These are phyloP conservation scores for Ceratonia siliqua DNA, from an alignment of 306 rosid genomes.

Conservation along the genomic window DNA sequence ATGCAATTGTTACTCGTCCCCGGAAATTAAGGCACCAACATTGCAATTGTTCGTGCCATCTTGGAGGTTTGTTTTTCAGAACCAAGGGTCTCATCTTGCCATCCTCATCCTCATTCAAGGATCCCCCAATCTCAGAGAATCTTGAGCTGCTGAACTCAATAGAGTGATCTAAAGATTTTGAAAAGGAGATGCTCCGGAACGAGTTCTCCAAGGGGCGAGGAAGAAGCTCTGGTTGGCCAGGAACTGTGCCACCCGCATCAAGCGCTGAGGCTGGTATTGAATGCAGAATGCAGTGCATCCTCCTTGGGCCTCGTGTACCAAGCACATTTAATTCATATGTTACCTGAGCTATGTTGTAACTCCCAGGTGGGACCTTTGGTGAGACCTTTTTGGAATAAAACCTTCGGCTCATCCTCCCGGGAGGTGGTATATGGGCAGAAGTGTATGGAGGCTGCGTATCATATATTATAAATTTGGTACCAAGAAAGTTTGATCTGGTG, in stretches of 20 bases:
- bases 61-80: slow-evolving; percentile 87
- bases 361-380: slow-evolving; percentile 91
- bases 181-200: slow-evolving; percentile 72
- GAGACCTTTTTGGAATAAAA: slow-evolving; percentile 89
- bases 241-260: slow-evolving; percentile 72
- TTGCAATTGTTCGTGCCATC: slow-evolving; percentile 89
- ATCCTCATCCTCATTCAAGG: slow-evolving; percentile 51
- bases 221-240: slow-evolving; percentile 76
- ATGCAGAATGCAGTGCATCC: slow-evolving; percentile 91
- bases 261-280: slow-evolving; percentile 81
- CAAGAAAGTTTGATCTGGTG: slow-evolving; percentile 91
- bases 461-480: slow-evolving; percentile 82
- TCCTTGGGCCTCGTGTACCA: slow-evolving; percentile 92
- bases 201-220: slow-evolving; percentile 69
- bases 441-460: slow-evolving; percentile 83
- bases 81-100: slow-evolving; percentile 64
- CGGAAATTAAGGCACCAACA: slow-evolving; percentile 94
- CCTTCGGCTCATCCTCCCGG: slow-evolving; percentile 75
- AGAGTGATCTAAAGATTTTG: slow-evolving; percentile 67
- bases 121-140: slow-evolving; percentile 65
- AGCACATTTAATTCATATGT: slow-evolving; percentile 86
- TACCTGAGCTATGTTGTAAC: slow-evolving; percentile 89
- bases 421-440: slow-evolving; percentile 59
- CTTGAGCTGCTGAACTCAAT: slow-evolving; percentile 79
- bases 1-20: slow-evolving; percentile 82